Evolutionary conservation across 1,284 basidiomycete species (phyloP), one percentile per base, ranked within the genome.

Genomic region (Ganoderma lucidum): DNA sequence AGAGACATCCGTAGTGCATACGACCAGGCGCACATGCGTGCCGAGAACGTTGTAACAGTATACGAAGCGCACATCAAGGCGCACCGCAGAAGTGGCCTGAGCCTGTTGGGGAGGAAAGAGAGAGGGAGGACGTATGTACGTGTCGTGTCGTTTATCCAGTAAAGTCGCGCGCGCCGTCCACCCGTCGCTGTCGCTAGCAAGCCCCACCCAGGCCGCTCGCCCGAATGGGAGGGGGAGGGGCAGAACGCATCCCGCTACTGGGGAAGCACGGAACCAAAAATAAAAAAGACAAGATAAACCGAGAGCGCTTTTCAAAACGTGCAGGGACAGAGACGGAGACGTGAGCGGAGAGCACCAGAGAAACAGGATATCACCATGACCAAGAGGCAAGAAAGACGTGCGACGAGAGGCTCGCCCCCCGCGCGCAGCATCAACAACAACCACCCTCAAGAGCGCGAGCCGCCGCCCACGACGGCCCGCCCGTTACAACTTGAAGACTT

Each of bases 321-420:
- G 56, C 41, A 61, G 53, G 51, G 44, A 63, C 28, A 23, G 23
- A 23, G 23, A 23, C 30, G 2, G n/a, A 35, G 35, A 56, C 53
- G 53, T 56, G 23, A 51, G 30, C 19, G 53, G 15, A 55, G 30
- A 32, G 28, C n/a, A 28, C 6, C 9, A 45, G 17, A 45, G n/a
- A 51, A n/a, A 32, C 53, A 17, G 30, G 53, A 32, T 32, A 17
- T 14, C 12, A 55, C 19, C n/a, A 32, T 42, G 44, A 61, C 35
- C 44, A 15, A 39, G 61, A 62, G 35, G 55, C 10, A 23, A 32
- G n/a, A 58, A 66, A 15, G 39, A 15, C 58, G 68, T 62, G 66
- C 66, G 64, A n/a, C 61, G 66, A 67, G 69, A 72, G 71, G 65
- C 68, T 72, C 71, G 71, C 71, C 70, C 71, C 71, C 69, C 65